phyloP scores from a whole-genome alignment of 2,329 filamentous ascomycete genomes.

The Diaporthe sp. region DNA sequence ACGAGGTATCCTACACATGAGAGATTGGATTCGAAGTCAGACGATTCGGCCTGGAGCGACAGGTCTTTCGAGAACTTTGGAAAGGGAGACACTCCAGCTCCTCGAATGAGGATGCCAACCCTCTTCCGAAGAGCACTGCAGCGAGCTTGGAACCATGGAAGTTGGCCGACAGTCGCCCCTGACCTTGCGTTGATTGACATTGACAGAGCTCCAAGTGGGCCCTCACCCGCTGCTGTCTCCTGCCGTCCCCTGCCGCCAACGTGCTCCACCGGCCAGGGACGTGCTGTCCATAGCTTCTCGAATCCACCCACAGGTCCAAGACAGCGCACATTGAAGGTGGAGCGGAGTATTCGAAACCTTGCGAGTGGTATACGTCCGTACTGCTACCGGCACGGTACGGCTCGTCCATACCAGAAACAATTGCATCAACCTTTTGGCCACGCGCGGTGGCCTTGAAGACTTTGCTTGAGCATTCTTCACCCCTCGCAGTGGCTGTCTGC shows the following conservation, averaged over 20 bases:
- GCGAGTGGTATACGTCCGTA: not conserved
- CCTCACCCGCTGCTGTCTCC: conserved; percentile 15
- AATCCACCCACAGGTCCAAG: conserved; percentile 21
- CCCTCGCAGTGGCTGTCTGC: conserved; percentile 8
- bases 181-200: conserved; percentile 19
- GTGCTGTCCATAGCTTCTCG: conserved; percentile 37
- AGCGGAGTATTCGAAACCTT: conserved; percentile 1
- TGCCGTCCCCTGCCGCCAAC: conserved; percentile 36
- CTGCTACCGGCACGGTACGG: not conserved
- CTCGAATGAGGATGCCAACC: conserved; percentile 3
- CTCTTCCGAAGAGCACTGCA: conserved; percentile 24
- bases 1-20: not conserved
- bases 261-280: conserved; percentile 33
- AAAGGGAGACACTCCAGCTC: not conserved
- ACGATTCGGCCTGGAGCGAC: conserved; percentile 1
- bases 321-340: conserved; percentile 31
- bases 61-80: not conserved
- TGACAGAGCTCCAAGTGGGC: conserved; percentile 29
- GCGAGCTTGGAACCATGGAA: conserved; percentile 30
- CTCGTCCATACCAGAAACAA: not conserved
- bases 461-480: conserved; percentile 13
- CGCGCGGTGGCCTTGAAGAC: not conserved
- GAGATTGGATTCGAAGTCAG: conserved; percentile 12
- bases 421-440: not conserved
- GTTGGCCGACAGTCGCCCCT: conserved; percentile 37